A percentile compares a stretch with the other conserved stretches of the same genome.
Conservation (phyloP, 225 moss, liverwort and hornwort genomes). For the Pseudisothecium myosuroides region DNA sequence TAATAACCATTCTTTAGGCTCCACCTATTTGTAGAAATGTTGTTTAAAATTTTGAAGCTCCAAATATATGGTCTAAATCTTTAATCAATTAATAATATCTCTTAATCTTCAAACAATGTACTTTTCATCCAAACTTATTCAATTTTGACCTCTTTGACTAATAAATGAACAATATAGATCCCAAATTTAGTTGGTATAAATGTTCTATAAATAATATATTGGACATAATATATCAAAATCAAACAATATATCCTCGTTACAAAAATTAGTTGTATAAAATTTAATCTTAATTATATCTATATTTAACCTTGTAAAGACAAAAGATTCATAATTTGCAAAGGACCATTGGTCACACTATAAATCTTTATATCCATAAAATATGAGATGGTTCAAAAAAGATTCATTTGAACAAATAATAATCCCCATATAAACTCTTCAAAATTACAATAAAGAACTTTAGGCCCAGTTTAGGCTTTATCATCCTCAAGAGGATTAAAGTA, state of each 20-base stretch:
- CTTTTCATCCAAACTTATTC: background rate
- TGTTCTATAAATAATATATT: background rate
- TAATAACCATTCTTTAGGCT: background rate
- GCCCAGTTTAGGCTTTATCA: fast-evolving
- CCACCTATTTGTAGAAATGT: fast-evolving
- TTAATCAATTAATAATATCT: background rate
- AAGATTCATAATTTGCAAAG: background rate
- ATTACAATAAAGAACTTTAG: background rate
- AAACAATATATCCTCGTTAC: fast-evolving
- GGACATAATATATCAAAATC: background rate
- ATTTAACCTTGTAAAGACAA: background rate
- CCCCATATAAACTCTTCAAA: background rate
- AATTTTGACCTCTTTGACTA: background rate
- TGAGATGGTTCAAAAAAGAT: background rate
- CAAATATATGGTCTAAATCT: background rate
- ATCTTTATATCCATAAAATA: background rate
- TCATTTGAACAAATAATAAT: background rate
- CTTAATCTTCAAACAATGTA: background rate
- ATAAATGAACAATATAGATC: background rate
- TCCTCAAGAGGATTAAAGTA: background rate
- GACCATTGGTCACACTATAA: background rate
- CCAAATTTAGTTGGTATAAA: background rate
- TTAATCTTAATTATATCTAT: background rate
- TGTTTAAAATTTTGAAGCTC: fast-evolving
- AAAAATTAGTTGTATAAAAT: too few species aligned